Evolutionary conservation across 352 stramenopile species (phyloP), one percentile per base, ranked within the genome.

Genomic region (Globisporangium parvum): DNA sequence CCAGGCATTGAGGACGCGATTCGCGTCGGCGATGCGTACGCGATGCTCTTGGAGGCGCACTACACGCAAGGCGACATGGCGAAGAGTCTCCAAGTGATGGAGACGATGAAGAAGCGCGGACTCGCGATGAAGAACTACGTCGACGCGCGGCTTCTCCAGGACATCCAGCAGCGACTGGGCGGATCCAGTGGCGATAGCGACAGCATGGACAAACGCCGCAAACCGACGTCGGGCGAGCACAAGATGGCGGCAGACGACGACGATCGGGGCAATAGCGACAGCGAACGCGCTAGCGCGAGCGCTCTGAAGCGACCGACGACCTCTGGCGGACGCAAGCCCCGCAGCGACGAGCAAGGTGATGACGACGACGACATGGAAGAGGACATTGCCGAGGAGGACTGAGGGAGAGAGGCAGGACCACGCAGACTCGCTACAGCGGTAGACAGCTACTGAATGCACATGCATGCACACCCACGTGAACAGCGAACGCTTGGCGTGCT

Each of bases 11-110:
- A 97, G 24, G 70, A 85, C 26, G 87, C 86, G 9, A 88, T 98
- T 37, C 84, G 92, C 6, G 59, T 88, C 8, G 93, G 94, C 18
- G 94, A 98, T 61, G 83, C 77, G 17, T 97, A 91, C 53, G 87
- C 86, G 6, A 71, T 97, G 61, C 69, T 98, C 2, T 65, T 92
- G 1, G 85, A 97, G 48, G 75, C 77, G 8, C 85, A 95, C 45
- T 88, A 86, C 60, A 57, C 69, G 21, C 74, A 77, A 26, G 69
- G 74, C 1, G 71, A 97, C 33, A 65, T 80, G 20, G 57, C 71
- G n/a, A 77, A 94, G 48, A 77, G 75, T 40, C 66, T 84, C 8
- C 75, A 88, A 51, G 62, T 78, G 9, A 64, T 98, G 51, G 69
- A 96, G 44, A 70, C 84, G 33, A 97, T 97, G 87, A 77, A 77